A percentile compares a stretch with the other conserved stretches of the same genome.
phyloP scores from a whole-genome alignment of 2,329 filamentous ascomycete genomes.

The Aspergillus texensis region DNA sequence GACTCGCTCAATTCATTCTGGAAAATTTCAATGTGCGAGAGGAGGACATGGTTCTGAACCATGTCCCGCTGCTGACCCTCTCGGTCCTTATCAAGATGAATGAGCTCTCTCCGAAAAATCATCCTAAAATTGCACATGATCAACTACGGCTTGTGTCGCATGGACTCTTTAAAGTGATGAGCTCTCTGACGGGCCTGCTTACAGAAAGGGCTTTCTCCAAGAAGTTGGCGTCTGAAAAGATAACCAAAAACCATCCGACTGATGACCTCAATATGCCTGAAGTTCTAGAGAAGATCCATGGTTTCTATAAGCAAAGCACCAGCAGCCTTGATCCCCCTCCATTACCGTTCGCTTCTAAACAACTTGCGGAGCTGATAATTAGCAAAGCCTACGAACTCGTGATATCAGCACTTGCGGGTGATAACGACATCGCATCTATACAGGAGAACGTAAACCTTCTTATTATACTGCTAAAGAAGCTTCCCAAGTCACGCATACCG shows the following conservation, averaged over 20 bases:
- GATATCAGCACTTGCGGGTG: slow-evolving; percentile 33
- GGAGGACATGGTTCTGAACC: slow-evolving; percentile 89
- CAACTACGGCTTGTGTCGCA: slow-evolving; percentile 25
- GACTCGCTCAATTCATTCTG: slow-evolving; percentile 79
- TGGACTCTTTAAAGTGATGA: slow-evolving; percentile 33
- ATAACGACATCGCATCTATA: slow-evolving; percentile 46
- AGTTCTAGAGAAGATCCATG: slow-evolving; percentile 62
- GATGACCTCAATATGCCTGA: slow-evolving; percentile 35
- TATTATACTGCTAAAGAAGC: slow-evolving; percentile 50
- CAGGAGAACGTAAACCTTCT: slow-evolving; percentile 63
- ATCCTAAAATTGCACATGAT: slow-evolving; percentile 15
- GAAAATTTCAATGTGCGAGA: slow-evolving; percentile 89
- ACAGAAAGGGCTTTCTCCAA: slow-evolving; percentile 52
- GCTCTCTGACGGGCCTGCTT: slow-evolving; percentile 44
- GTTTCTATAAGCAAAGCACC: slow-evolving; percentile 71
- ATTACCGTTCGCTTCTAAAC: slow-evolving; percentile 60
- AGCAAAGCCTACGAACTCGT: slow-evolving; percentile 55
- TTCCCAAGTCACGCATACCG: slow-evolving; percentile 39
- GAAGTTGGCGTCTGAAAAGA: slow-evolving; percentile 43
- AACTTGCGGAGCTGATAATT: slow-evolving; percentile 65
- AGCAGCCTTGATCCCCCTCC: slow-evolving; percentile 66
- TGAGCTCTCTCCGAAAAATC: slow-evolving; percentile 26
- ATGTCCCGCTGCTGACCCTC: slow-evolving; percentile 77
- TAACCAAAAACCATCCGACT: slow-evolving; percentile 13
- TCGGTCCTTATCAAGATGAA: slow-evolving; percentile 58